Evolutionary conservation across 2,329 filamentous ascomycete genomes (phyloP), one percentile per base, ranked within the genome.

Genomic region (Zopfia rhizophila): DNA sequence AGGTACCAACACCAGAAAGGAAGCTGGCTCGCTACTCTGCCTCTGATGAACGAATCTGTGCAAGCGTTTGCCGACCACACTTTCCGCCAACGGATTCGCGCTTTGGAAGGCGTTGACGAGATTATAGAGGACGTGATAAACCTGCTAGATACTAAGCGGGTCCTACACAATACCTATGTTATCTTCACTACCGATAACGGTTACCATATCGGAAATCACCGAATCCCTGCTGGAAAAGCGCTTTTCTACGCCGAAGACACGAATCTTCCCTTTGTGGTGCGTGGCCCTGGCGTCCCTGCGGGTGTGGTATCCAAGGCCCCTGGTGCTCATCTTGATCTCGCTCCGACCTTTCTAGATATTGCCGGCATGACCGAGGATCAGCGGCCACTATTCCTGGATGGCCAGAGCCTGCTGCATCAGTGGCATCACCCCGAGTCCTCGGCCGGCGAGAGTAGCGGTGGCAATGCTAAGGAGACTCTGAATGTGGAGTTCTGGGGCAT

Each of bases 61-160:
- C 36, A 60, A 17, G 44, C 42, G 3, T 53, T 54, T 8, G 44
- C 36, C 0, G 60, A 65, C 30, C 38, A 51, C 4, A 46, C 53
- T 6, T 63, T 56, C 19, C 48, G 53, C 0, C 33, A 36, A 10
- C 53, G 68, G 1, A 33, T 60, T 1, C 54, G 62, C n/a, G 49
- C 61, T 0, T 46, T 70, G 2, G 45, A 55, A 12, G 64, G 67
- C 3, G 53, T 73, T 0, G 68, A 73, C 28, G 68, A 72, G 14
- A 66, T 72, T 3, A 51, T 72, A 3, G 56, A 63, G 21, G 66
- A 71, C 36, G 58, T 71, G 1, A 33, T 72, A 1, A 27, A 49
- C 4, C 53, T 50, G 40, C 53, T 72, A 1, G 58, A 66, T n/a
- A 55, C 55, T 7, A 61, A 56, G 18, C 51, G 51, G 1, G 24